Evolutionary conservation across 805 yeast species (phyloP).

Genomic region (Jamesozyma rosinii): DNA sequence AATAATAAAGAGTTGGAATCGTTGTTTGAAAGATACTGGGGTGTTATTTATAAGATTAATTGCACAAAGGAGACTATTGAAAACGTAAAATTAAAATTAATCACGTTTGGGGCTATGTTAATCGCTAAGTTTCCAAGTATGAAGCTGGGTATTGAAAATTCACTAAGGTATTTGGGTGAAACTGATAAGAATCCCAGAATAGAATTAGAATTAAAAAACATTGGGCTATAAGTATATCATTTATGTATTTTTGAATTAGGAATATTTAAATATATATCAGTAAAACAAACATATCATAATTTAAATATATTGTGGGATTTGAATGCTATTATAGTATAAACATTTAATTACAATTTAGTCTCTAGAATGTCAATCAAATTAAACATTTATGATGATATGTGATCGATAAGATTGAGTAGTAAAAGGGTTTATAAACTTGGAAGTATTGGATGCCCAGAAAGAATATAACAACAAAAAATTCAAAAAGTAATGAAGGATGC

Average conservation of each 20-base stretch:
- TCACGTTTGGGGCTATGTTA: constrained; percentile 31
- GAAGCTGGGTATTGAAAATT: constrained; percentile 13
- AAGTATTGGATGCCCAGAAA: no score
- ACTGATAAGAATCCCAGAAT: constrained; percentile 44
- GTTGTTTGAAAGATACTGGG: constrained; percentile 2
- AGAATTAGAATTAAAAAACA: constrained; percentile 26
- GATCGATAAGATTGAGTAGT: no score
- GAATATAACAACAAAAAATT: no score
- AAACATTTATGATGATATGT: no score
- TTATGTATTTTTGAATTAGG: background rate
- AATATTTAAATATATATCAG: no score
- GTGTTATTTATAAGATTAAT: constrained; percentile 24
- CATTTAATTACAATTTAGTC: background rate
- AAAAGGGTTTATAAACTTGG: no score
- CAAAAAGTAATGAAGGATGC: no score
- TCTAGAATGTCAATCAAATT: background rate
- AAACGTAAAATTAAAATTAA: constrained; percentile 46
- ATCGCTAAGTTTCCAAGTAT: constrained; percentile 10
- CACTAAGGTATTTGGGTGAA: constrained; percentile 21
- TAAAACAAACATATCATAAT: no score
- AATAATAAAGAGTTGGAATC: constrained; percentile 5
- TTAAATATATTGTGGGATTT: background rate
- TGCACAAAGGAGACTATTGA: constrained; percentile 40
- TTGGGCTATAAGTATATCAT: constrained; percentile 7
- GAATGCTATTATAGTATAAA: background rate